phyloP scores from a whole-genome alignment of 305 asterid genomes.

The Fraxinus dipetala region DNA sequence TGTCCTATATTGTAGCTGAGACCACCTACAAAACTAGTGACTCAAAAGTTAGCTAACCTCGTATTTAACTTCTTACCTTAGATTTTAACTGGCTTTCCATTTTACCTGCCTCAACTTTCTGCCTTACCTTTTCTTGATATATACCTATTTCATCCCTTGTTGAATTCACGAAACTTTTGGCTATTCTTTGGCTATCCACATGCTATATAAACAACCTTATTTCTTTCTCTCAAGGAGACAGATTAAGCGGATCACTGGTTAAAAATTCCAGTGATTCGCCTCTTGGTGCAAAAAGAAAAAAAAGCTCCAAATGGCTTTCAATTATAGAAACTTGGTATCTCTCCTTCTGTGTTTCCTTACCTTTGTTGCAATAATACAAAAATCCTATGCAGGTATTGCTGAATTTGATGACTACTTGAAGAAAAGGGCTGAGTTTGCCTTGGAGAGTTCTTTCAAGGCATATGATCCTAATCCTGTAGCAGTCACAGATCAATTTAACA shows the following conservation, averaged over 20 bases:
- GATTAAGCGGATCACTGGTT: conserved; percentile 28
- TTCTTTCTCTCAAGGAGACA: conserved; percentile 8
- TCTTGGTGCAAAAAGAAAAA: not conserved
- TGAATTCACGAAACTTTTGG: not conserved
- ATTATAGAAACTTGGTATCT: conserved; percentile 7
- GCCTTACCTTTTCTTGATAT: not conserved
- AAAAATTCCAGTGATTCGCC: conserved; percentile 27
- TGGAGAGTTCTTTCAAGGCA: conserved; percentile 43
- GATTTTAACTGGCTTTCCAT: conserved; percentile 27
- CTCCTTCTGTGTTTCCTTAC: conserved; percentile 28
- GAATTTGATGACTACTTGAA: conserved; percentile 47
- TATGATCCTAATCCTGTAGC: conserved; percentile 57
- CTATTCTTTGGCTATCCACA: not conserved
- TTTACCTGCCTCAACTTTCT: conserved; percentile 21
- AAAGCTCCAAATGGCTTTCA: conserved; percentile 27
- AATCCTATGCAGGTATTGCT: conserved; percentile 34
- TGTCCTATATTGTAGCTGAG: not conserved
- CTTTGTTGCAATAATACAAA: conserved; percentile 28
- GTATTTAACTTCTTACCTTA: not conserved
- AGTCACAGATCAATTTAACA: conserved; percentile 40
- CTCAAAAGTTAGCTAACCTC: not conserved
- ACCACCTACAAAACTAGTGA: not conserved
- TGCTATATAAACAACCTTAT: conserved; percentile 1
- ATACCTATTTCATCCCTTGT: not conserved
- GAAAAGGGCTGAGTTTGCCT: conserved; percentile 46